Base-by-base conservation (phyloP, 768 basidiomycete genomes). In the Russula griseocarnosa region DNA sequence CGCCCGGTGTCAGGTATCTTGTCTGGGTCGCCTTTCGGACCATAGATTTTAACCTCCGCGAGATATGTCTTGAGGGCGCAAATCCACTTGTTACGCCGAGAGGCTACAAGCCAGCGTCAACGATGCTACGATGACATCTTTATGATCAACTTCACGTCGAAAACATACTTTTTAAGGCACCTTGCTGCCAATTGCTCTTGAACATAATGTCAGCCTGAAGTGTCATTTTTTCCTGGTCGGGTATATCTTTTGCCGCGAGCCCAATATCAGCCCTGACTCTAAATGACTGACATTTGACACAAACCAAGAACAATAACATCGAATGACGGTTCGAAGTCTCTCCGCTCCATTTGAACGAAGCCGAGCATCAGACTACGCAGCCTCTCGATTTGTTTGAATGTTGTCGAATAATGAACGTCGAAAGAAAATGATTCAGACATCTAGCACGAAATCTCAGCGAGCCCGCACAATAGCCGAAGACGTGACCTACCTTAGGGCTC, bases 61-160 rank as follows among this genome's bases (percentile, higher is more conserved):
- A 92, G 76, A 54, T 83, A 80, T 51, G 81, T 72, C 75, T 94
- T 95, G 60, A 97, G 79, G 18, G 89, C 88, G 73, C 92, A 94
- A 49, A 94, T 82, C 92, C 92, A 95, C 75, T 92, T 95, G 78
- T 94, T 94, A 40, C 91, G 83, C 60, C 92, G 82, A 74, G 87
- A 86, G 2, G 86, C 86, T 86, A 70, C 32, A 61, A 66, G 20
- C 40, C 20, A 22, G 18, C 16, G 34, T 65, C 44, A 56, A 38
- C 46, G 1, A 6, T 40, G 40, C 44, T 52, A 38, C 46, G 1
- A 6, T 40, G 40, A 55, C 46, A 57, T 18, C 26, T 40, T 16
- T 1, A 3, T 11, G 38, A 52, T 32, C 46, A 24, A 5, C 24
- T 22, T n/a, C 26, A 53, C 42, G 61, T 34, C 38, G 22, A 66